These are phyloP conservation scores for Teunomyces aglyptinius DNA, from an alignment of 805 yeast species.

Conservation along the genomic window DNA sequence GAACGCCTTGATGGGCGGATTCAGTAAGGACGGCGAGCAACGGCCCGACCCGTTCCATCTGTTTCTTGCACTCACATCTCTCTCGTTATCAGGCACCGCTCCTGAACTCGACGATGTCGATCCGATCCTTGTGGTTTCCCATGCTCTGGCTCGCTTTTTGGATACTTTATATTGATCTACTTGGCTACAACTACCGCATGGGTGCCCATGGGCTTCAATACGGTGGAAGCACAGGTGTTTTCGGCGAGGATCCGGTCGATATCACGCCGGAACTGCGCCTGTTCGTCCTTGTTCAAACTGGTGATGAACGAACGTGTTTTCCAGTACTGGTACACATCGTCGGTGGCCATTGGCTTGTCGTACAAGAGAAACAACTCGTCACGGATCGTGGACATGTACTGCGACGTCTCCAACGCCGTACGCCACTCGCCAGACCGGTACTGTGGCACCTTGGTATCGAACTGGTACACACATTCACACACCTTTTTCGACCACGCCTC, in stretches of 20 bases:
- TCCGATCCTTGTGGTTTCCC: slow-evolving; percentile 6
- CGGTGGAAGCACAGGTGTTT: neutral
- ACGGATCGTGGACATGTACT: slow-evolving; percentile 13
- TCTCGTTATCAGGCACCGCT: slow-evolving; percentile 29
- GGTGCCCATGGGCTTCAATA: slow-evolving; percentile 12
- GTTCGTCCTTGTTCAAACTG: slow-evolving; percentile 36
- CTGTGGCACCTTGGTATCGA: slow-evolving; percentile 53
- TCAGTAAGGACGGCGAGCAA: slow-evolving; percentile 61
- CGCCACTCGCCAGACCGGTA: slow-evolving; percentile 52
- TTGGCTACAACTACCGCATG: slow-evolving; percentile 11
- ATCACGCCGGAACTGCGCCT: slow-evolving; percentile 24
- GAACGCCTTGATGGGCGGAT: slow-evolving; percentile 69
- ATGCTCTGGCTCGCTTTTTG: slow-evolving; percentile 3
- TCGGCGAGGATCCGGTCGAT: slow-evolving; percentile 29
- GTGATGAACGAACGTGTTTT: slow-evolving; percentile 55
- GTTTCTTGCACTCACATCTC: slow-evolving; percentile 56
- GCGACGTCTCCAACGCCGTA: slow-evolving; percentile 22
- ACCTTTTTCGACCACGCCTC: slow-evolving; percentile 39
- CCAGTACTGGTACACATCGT: slow-evolving; percentile 49
- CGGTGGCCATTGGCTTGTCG: slow-evolving; percentile 28
- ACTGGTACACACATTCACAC: slow-evolving; percentile 31
- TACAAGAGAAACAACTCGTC: slow-evolving; percentile 32
- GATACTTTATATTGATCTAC: neutral
- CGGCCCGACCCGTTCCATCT: slow-evolving; percentile 73
- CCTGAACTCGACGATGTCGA: slow-evolving; percentile 5